phyloP scores from a whole-genome alignment of 2,329 filamentous ascomycete genomes.

The Nigrograna mackinnonii region DNA sequence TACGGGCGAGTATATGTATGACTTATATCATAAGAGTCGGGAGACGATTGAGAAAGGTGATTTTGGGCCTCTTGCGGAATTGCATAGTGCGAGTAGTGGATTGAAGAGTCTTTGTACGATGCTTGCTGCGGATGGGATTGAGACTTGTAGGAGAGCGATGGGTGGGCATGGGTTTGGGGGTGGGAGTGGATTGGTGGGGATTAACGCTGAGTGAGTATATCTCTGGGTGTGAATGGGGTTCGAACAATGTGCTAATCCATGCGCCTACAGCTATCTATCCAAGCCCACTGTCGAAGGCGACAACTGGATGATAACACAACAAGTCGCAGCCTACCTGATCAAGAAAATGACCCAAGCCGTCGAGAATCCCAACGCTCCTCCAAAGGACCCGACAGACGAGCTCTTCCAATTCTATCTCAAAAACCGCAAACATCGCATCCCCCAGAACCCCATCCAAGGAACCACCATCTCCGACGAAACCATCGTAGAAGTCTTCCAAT shows the following conservation, averaged over 20 bases:
- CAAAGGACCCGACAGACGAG: slow-evolving; percentile 44
- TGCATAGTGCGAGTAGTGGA: slow-evolving; percentile 58
- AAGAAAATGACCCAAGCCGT: slow-evolving; percentile 54
- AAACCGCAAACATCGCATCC: slow-evolving; percentile 26
- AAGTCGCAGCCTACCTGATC: slow-evolving; percentile 55
- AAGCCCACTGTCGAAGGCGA: slow-evolving; percentile 61
- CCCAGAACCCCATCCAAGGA: slow-evolving; percentile 26
- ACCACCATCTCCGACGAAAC: slow-evolving; percentile 40
- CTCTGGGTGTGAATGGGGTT: not conserved
- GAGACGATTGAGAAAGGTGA: slow-evolving; percentile 54
- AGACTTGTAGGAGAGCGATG: slow-evolving; percentile 57
- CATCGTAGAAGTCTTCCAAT: slow-evolving; percentile 50
- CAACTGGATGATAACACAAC: slow-evolving; percentile 62
- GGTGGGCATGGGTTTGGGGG: slow-evolving; percentile 60
- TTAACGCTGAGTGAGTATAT: slow-evolving; percentile 47
- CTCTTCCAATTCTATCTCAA: slow-evolving; percentile 47
- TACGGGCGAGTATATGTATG: slow-evolving; percentile 54
- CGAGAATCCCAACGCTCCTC: slow-evolving; percentile 30
- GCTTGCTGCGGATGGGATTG: slow-evolving; percentile 57
- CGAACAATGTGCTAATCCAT: not conserved
- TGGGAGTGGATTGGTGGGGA: slow-evolving; percentile 55
- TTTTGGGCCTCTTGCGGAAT: slow-evolving; percentile 52
- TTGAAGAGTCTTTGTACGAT: slow-evolving; percentile 59
- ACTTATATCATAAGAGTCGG: slow-evolving; percentile 51
- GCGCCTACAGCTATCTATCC: slow-evolving; percentile 44